phyloP scores from a whole-genome alignment of 352 stramenopile species.

The Phytophthora europaea region DNA sequence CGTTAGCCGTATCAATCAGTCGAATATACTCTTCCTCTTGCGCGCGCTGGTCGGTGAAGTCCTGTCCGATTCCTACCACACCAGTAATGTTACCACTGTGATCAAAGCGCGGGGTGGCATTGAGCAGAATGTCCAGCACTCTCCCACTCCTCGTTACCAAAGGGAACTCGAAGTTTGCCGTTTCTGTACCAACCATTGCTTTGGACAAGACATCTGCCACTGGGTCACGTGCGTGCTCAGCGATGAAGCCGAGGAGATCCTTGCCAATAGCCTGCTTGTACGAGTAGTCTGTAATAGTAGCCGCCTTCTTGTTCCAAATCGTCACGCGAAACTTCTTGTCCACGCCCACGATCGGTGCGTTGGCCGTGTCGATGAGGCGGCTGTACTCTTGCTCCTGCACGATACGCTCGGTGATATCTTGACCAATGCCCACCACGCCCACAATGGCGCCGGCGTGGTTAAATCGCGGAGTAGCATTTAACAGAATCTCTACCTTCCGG shows the following conservation, averaged over 20 bases:
- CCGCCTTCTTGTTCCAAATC: conserved; percentile 95
- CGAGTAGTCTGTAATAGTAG: conserved; percentile 89
- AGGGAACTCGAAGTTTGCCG: conserved; percentile 89
- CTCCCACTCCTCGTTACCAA: conserved; percentile 80
- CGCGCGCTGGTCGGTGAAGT: conserved; percentile 84
- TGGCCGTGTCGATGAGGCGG: conserved; percentile 84
- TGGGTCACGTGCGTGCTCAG: conserved; percentile 64
- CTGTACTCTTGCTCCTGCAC: conserved; percentile 87
- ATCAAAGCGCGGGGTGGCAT: conserved; percentile 80
- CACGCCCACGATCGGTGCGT: conserved; percentile 86
- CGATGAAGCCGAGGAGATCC: conserved; percentile 77
- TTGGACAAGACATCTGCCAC: conserved; percentile 79
- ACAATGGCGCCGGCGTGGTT: conserved; percentile 71
- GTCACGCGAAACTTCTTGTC: conserved; percentile 86
- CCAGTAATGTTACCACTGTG: conserved; percentile 77
- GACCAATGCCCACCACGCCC: conserved; percentile 83
- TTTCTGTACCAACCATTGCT: conserved; percentile 71
- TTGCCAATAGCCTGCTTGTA: conserved; percentile 89
- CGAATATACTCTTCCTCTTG: conserved; percentile 90
- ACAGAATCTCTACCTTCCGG: conserved; percentile 76
- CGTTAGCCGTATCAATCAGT: conserved; percentile 92
- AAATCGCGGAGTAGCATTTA: conserved; percentile 80
- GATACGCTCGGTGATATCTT: conserved; percentile 86
- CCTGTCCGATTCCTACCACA: conserved; percentile 83
- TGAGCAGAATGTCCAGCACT: conserved; percentile 84